Percentiles rank a stretch among this genome's conserved stretches.
phyloP scores from a whole-genome alignment of 108 stramenopile genomes.

The Pseudonitzschia delicatissima region DNA sequence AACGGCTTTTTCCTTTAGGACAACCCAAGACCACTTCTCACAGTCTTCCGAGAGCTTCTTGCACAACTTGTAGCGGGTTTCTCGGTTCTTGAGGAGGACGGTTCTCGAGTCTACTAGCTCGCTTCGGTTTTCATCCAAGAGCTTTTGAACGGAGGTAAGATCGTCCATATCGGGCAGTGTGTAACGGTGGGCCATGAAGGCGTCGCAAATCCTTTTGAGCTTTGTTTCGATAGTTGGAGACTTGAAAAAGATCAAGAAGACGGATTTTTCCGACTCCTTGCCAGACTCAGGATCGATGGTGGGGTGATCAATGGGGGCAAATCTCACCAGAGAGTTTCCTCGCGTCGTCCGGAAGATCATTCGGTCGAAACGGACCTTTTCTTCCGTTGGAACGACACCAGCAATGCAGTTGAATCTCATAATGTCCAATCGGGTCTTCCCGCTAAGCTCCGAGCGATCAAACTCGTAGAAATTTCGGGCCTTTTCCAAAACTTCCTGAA shows the following conservation, averaged over 20 bases:
- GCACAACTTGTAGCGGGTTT: slow-evolving; percentile 90
- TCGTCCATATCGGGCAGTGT: slow-evolving; percentile 94
- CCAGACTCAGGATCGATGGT: slow-evolving; percentile 87
- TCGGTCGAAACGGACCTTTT: slow-evolving; percentile 90
- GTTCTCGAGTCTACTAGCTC: slow-evolving; percentile 86
- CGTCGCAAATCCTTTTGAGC: slow-evolving; percentile 97
- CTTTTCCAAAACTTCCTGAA: slow-evolving; percentile 94
- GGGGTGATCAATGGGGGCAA: slow-evolving; percentile 89
- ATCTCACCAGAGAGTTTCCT: slow-evolving; percentile 95
- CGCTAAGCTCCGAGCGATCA: slow-evolving; percentile 58
- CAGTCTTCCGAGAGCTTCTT: slow-evolving; percentile 76
- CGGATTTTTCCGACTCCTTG: slow-evolving; percentile 76
- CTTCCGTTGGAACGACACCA: slow-evolving; percentile 88
- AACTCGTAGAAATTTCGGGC: slow-evolving; percentile 86
- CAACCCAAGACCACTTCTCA: slow-evolving; percentile 89
- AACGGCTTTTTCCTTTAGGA: slow-evolving; percentile 89
- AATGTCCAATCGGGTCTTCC: slow-evolving; percentile 74
- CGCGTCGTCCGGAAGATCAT: slow-evolving; percentile 97
- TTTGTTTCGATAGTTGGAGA: slow-evolving; percentile 87
- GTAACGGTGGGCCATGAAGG: slow-evolving; percentile 94
- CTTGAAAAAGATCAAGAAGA: slow-evolving; percentile 98
- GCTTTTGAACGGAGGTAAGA: slow-evolving; percentile 65
- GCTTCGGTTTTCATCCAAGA: slow-evolving; percentile 82
- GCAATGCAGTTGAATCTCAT: slow-evolving; percentile 95
- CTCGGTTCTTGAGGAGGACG: slow-evolving; percentile 92